Base-by-base conservation (phyloP, 345 rosid species). In the Eucalyptus sp. region DNA sequence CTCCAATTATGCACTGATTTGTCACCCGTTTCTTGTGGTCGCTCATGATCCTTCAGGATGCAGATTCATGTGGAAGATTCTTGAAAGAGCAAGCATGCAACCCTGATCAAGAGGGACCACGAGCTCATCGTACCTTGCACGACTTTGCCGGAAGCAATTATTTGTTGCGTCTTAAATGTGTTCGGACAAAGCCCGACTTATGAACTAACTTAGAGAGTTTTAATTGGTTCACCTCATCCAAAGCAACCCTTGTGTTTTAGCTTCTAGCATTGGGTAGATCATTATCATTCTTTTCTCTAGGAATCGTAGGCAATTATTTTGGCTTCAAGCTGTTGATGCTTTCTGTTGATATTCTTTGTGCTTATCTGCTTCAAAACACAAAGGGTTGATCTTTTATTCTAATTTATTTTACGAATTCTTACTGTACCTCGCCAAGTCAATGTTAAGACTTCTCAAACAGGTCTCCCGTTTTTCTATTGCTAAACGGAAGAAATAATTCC, bases 81-180 rank as follows among this genome's bases (percentile, higher is more conserved):
- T 86, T 89, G 93, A 95, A 92, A 89, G 96, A 93, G 87, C 96
- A 93, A 89, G 88, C 88, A 81, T 89, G 90, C 48, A 91, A 93
- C 88, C 85, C 89, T 49, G 94, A 92, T 43, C 89, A 87, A 43
- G 94, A 94, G 85, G 94, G 93, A 88, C 66, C 90, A 84, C 91
- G 96, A 68, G 81, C 93, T 86, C 91, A 92, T 56, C 94, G 97
- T 13, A 90, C 99, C 12, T 89, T 97, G 6, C 99, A 98, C 91
- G 99, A 98, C 91, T 95, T 98, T 91, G 99, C 98, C 31, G 99
- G 95, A 93, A 94, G 92, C 91, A 94, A 94, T 91, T 98, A 97
- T 92, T 87, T 98, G 89, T 92, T 95, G 62, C 93, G 62, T 27
- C 97, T 98, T 46, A 91, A 94, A 91, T 96, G 93, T 90, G 96